phyloP scores from a whole-genome alignment of 1,139 yeast genomes.

The Pichia sp. region DNA sequence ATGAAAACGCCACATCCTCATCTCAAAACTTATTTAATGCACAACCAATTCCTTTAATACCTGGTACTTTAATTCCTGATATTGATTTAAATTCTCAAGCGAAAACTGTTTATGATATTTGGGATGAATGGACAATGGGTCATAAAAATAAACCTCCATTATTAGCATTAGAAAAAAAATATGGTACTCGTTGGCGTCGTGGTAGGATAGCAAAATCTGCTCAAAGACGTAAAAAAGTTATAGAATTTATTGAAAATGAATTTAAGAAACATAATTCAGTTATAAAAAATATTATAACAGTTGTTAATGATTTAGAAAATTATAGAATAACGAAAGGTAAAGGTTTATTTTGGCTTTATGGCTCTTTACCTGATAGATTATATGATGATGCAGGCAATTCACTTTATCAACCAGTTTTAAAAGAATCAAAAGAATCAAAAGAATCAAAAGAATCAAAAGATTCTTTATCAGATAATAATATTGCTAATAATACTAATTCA shows the following conservation, averaged over 20 bases:
- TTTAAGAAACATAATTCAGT: conserved; percentile 20
- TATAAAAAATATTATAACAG: conserved; percentile 15
- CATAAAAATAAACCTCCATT: conserved; percentile 43
- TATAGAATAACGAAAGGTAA: conserved; percentile 26
- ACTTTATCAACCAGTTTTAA: conserved; percentile 1
- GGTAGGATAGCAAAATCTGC: conserved; percentile 34
- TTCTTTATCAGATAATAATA: no score
- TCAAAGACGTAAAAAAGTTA: conserved; percentile 31
- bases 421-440: background rate
- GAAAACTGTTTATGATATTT: conserved; percentile 27
- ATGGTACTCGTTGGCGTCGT: conserved; percentile 48
- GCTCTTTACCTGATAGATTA: conserved; percentile 26
- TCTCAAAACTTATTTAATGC: conserved; percentile 1
- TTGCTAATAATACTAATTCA: no score
- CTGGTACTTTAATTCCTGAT: conserved; percentile 24
- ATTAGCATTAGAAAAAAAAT: conserved; percentile 36
- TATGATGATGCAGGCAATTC: conserved; percentile 22
- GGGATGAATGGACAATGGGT: conserved; percentile 36
- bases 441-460: background rate
- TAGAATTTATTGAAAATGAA: conserved; percentile 29
- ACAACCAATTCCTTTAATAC: conserved; percentile 10
- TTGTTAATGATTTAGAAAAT: conserved; percentile 26
- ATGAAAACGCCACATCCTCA: background rate
- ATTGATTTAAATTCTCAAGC: conserved; percentile 28
- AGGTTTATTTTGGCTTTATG: conserved; percentile 31